phyloP scores from a whole-genome alignment of 2,329 filamentous ascomycete species.

The Onygenales sp. region DNA sequence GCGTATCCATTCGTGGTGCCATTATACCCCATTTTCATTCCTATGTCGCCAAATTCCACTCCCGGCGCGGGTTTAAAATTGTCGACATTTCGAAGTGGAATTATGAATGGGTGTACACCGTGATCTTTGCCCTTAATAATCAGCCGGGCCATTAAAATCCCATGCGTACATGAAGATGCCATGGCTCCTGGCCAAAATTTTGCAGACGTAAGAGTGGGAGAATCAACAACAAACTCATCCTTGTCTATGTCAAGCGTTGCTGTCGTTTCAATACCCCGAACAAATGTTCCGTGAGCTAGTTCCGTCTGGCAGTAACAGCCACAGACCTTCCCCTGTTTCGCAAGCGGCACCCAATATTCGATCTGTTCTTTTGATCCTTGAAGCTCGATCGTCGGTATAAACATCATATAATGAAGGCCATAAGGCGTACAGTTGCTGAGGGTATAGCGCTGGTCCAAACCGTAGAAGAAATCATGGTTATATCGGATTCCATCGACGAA shows the following conservation, averaged over 20 bases:
- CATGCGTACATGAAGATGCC: slow-evolving; percentile 19
- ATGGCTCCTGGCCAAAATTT: slow-evolving; percentile 24
- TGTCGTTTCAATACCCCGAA: slow-evolving; percentile 22
- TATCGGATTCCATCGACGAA: slow-evolving; percentile 16
- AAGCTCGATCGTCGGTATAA: slow-evolving; percentile 11
- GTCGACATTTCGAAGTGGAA: slow-evolving; percentile 18
- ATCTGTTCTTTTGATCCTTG: slow-evolving; percentile 7
- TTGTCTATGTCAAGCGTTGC: slow-evolving; percentile 19
- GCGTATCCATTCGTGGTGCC: slow-evolving; percentile 25
- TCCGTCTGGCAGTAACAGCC: slow-evolving; percentile 21
- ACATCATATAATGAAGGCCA: slow-evolving; percentile 12
- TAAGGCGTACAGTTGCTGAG: slow-evolving; percentile 12
- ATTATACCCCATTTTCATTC: slow-evolving; percentile 17
- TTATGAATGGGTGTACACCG: slow-evolving; percentile 21
- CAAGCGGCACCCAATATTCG: slow-evolving; percentile 8
- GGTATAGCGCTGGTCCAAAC: slow-evolving; percentile 9
- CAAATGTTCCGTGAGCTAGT: slow-evolving; percentile 22
- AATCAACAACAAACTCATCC: slow-evolving; percentile 22
- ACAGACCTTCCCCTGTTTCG: slow-evolving; percentile 7
- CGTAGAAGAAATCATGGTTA: slow-evolving; percentile 17
- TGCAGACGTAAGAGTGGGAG: slow-evolving; percentile 17
- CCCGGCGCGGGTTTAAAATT: slow-evolving; percentile 15
- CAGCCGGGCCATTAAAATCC: slow-evolving; percentile 20
- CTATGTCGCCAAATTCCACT: slow-evolving; percentile 21
- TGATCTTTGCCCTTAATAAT: slow-evolving; percentile 17